These are phyloP conservation scores for Lipomyces chichibuensis DNA, from an alignment of 805 yeast species.

Conservation along the genomic window DNA sequence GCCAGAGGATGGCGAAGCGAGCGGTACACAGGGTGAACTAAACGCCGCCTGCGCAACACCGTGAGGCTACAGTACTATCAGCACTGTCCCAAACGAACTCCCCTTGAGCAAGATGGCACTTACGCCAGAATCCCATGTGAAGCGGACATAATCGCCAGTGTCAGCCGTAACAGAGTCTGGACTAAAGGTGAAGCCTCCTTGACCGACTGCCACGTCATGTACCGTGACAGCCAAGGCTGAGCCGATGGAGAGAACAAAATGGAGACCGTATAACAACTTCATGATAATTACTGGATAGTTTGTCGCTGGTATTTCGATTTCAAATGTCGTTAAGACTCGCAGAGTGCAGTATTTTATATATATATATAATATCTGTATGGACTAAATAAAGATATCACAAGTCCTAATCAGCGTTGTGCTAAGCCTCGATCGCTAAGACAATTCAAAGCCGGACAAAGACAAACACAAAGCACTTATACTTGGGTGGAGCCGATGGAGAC, in stretches of 20 bases:
- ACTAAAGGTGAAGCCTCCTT: constrained; percentile 16
- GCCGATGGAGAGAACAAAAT: not conserved
- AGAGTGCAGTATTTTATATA: too few species aligned
- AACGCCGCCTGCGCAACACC: constrained; percentile 34
- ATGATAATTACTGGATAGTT: not conserved
- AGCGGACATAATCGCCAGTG: constrained; percentile 30
- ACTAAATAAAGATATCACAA: not conserved
- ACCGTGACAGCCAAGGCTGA: constrained; percentile 14
- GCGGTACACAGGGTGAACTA: constrained; percentile 28
- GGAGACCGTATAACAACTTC: not conserved
- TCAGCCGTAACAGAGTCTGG: constrained; percentile 29
- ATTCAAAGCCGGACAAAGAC: too few species aligned
- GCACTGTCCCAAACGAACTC: not conserved
- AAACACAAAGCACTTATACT: too few species aligned
- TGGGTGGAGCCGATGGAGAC: not conserved
- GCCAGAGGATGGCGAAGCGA: constrained; percentile 1
- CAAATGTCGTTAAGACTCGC: not conserved
- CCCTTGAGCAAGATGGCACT: not conserved
- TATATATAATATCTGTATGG: not conserved
- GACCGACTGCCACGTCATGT: constrained; percentile 14
- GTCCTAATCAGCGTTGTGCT: not conserved
- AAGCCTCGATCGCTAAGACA: too few species aligned
- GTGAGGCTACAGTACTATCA: constrained; percentile 21
- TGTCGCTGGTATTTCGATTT: not conserved
- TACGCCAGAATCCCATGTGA: constrained; percentile 9